Percentiles rank a stretch among this genome's conserved stretches.
Evolutionary conservation across 108 stramenopile genomes (phyloP).

Genomic region (Cyclotella choctawhatcheeana): DNA sequence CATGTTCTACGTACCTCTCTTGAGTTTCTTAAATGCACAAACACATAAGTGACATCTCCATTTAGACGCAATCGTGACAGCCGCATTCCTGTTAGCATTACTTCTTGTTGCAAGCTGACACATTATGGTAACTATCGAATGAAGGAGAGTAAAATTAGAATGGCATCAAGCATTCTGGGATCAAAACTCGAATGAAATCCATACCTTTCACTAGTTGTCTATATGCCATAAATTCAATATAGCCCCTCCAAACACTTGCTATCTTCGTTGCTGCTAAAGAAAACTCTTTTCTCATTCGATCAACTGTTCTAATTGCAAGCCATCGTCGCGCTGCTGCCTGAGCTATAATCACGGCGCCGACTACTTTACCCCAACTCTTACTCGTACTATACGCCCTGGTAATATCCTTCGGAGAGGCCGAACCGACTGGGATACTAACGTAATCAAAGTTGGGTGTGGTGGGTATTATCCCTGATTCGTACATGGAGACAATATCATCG

Average conservation of each 20-base stretch:
- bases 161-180: no score
- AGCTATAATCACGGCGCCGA: background rate
- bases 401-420: background rate
- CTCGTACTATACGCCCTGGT: background rate
- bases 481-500: constrained; percentile 1
- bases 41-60: no score
- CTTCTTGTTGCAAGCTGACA: no score
- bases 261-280: background rate
- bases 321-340: background rate
- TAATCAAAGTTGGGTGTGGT: background rate
- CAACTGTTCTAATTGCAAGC: background rate
- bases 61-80: no score
- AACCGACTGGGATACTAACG: background rate
- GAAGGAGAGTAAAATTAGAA: no score
- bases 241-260: background rate
- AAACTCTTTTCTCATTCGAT: background rate
- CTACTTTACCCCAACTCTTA: background rate
- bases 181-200: background rate
- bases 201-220: background rate
- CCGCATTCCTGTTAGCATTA: no score
- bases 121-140: no score
- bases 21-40: no score
- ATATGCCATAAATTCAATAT: background rate
- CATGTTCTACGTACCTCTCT: no score
- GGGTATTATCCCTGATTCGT: background rate